These are phyloP conservation scores for Leccinum fallax DNA, from an alignment of 1,284 basidiomycete species.

Conservation along the genomic window DNA sequence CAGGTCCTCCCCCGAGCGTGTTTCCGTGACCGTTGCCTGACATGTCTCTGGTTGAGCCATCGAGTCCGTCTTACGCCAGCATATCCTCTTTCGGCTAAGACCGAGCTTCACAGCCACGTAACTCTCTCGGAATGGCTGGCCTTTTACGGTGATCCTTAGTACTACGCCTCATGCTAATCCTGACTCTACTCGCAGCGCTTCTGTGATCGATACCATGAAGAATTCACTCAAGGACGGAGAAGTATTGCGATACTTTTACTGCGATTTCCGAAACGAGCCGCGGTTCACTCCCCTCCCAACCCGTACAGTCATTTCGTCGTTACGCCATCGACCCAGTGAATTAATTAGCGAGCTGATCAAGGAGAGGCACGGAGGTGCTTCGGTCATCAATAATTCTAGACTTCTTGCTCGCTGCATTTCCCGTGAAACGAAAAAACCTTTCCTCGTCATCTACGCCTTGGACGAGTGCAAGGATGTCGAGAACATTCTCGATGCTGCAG, in stretches of 20 bases:
- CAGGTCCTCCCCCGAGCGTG: conserved; percentile 47
- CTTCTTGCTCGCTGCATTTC: conserved; percentile 1
- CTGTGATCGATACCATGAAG: too few species aligned
- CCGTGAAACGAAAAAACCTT: not conserved
- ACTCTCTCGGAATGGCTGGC: too few species aligned
- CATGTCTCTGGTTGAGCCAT: conserved; percentile 34
- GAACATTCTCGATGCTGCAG: not conserved
- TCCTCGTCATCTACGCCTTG: conserved; percentile 4
- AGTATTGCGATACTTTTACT: too few species aligned
- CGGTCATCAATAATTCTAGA: not conserved
- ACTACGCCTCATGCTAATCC: too few species aligned
- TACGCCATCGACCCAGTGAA: too few species aligned
- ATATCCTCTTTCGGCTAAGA: not conserved
- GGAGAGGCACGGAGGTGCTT: not conserved
- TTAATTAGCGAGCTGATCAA: not conserved
- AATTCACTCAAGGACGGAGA: too few species aligned
- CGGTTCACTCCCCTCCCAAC: too few species aligned
- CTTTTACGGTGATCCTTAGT: too few species aligned
- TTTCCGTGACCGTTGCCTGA: conserved; percentile 44
- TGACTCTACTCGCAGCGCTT: too few species aligned
- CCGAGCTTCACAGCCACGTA: not conserved
- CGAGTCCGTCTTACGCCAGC: not conserved
- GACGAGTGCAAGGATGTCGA: not conserved
- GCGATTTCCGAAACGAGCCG: too few species aligned
- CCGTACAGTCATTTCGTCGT: too few species aligned